Evolutionary conservation across 331 rosid species (phyloP).

Genomic region (Malus hybrid): DNA sequence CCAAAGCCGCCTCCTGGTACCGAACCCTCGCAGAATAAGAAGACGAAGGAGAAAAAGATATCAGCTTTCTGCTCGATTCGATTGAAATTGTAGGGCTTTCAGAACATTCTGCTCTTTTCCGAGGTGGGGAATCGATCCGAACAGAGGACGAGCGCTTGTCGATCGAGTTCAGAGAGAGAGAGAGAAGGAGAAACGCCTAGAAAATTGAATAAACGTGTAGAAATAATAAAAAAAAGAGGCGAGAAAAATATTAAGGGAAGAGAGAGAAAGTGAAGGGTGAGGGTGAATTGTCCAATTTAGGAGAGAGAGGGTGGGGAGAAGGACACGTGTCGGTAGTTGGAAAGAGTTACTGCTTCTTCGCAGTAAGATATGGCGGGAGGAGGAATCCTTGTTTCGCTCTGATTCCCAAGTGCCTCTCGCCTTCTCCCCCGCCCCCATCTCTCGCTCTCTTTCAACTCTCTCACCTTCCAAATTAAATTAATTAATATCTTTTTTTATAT

Average conservation of each 20-base stretch:
- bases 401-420: neutral
- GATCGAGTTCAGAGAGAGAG: slow-evolving; percentile 38
- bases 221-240: neutral
- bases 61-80: neutral
- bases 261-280: too few relatives aligned
- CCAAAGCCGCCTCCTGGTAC: slow-evolving; percentile 20
- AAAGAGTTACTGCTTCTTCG: slow-evolving; percentile 20
- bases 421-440: neutral
- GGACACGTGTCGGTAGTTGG: slow-evolving; percentile 36
- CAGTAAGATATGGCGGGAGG: slow-evolving; percentile 44
- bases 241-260: neutral
- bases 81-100: slow-evolving; percentile 13
- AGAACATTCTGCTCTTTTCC: neutral
- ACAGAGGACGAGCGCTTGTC: slow-evolving; percentile 32
- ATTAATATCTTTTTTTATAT: too few relatives aligned
- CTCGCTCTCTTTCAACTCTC: neutral
- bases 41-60: neutral
- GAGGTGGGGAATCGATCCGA: slow-evolving; percentile 51
- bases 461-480: neutral
- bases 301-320: neutral
- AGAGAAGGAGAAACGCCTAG: slow-evolving; percentile 2
- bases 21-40: slow-evolving; percentile 29
- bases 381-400: slow-evolving; percentile 4
- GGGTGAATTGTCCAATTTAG: slow-evolving; percentile 33
- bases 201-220: neutral